Evolutionary conservation across 176 grass and related monocot species (phyloP), one percentile per base, ranked within the genome.

Genomic region (Triticum urartu): DNA sequence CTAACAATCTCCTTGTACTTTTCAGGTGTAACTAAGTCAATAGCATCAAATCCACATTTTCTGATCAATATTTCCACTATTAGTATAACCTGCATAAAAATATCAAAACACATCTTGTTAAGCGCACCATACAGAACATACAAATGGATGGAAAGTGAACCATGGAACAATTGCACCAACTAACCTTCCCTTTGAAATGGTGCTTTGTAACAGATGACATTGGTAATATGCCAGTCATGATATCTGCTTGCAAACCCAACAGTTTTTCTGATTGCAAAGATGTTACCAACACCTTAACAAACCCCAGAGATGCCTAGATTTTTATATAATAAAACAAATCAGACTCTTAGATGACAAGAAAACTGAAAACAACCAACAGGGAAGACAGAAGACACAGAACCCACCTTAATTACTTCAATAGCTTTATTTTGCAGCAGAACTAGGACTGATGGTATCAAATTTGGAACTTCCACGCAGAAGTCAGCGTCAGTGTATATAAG

Each of bases 251-350:
- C 70, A 95, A 86, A 26, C 88, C 88, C 83, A 70, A 61, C 63
- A 98, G 84, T 75, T 92, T 98, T 39, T 98, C 77, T 75, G 86
- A 47, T 50, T 94, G 81, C 68, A 98, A 91, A 56, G 93, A 93
- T 15, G 96, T 94, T 87, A 98, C 93, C 79, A 98, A 80, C 80
- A 98, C 96, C 86, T 98, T 98, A 54, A 98, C 90, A 88, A 98
- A 98, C 47, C 96, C 96, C 85, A 98, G 87, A 28, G 93, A 92
- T 63, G 96, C 96, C 96, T 95, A 86, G 25, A 81, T 77, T 62
- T 62, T 87, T n/a, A 81, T 43, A 73, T 26, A 20, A 18, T 59
- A 39, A n/a, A 56, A 79, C 13, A 24, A 50, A 86, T 85, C 54
- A 87, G 79, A 59, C 78, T 30, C 48, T 36, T 68, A 0, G 87